These are phyloP conservation scores for Xylariaceae sp. DNA, from an alignment of 2,329 filamentous ascomycete genomes.

Conservation along the genomic window DNA sequence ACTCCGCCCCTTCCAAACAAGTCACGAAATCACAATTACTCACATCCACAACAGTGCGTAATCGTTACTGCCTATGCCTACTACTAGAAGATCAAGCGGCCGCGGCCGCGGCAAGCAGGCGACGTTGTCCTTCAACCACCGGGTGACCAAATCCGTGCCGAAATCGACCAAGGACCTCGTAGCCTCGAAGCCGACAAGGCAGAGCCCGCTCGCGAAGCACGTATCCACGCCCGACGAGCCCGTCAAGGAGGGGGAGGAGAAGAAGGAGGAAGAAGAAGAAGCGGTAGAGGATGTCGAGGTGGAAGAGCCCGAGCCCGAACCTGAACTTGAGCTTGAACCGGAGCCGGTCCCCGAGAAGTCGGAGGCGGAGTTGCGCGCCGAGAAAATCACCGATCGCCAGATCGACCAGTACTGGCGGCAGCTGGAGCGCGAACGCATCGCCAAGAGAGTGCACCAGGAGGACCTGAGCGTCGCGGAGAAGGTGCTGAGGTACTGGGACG, in stretches of 20 bases:
- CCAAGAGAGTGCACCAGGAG: slow-evolving; percentile 77
- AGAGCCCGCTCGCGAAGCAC: slow-evolving; percentile 36
- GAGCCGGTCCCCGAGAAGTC: slow-evolving; percentile 44
- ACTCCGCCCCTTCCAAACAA: neutral
- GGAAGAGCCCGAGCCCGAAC: slow-evolving; percentile 21
- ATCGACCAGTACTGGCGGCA: slow-evolving; percentile 77
- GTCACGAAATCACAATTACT: neutral
- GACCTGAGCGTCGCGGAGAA: slow-evolving; percentile 76
- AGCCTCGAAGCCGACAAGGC: slow-evolving; percentile 40
- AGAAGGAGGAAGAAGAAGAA: slow-evolving; percentile 25
- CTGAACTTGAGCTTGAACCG: slow-evolving; percentile 29
- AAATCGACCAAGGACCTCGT: slow-evolving; percentile 49
- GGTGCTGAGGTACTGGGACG: slow-evolving; percentile 88
- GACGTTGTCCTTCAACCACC: slow-evolving; percentile 60
- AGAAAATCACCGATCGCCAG: slow-evolving; percentile 66
- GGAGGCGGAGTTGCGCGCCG: slow-evolving; percentile 59
- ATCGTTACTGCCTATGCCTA: slow-evolving; percentile 24
- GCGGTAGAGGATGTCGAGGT: slow-evolving; percentile 29
- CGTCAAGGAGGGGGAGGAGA: slow-evolving; percentile 23
- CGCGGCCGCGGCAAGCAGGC: slow-evolving; percentile 52
- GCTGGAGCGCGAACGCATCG: slow-evolving; percentile 69
- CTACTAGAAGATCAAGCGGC: slow-evolving; percentile 51
- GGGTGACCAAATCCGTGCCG: slow-evolving; percentile 56
- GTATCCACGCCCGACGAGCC: slow-evolving; percentile 18
- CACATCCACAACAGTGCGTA: too few relatives aligned